Conservation (phyloP, 1,139 yeast species). For the Magnusiomyces paraingens region DNA sequence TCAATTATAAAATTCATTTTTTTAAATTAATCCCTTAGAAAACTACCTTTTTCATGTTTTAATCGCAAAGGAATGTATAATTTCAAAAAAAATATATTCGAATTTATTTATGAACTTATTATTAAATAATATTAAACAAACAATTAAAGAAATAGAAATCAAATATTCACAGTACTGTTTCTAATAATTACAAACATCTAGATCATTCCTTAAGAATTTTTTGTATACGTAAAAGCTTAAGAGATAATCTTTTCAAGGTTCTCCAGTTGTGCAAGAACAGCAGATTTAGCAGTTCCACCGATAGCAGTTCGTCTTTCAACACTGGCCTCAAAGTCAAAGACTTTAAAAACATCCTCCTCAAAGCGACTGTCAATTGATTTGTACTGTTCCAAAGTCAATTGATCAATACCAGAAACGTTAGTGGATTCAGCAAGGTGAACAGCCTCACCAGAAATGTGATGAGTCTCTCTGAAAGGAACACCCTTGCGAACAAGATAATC, state of each 20-base stretch:
- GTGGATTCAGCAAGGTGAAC: conserved; percentile 83
- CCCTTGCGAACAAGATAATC: conserved; percentile 96
- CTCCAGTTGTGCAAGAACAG: conserved; percentile 70
- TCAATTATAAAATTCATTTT: too few species aligned
- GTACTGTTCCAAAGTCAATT: conserved; percentile 70
- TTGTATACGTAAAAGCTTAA: conserved; percentile 2
- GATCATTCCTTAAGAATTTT: not conserved
- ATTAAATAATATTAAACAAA: too few species aligned
- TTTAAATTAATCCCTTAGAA: too few species aligned
- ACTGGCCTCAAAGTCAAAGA: conserved; percentile 84
- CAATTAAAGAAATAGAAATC: too few species aligned
- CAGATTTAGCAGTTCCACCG: conserved; percentile 93
- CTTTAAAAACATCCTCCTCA: conserved; percentile 68
- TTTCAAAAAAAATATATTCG: too few species aligned
- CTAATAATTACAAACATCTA: too few species aligned
- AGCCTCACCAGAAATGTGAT: conserved; percentile 96
- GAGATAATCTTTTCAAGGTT: conserved; percentile 24
- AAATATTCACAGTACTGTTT: too few species aligned
- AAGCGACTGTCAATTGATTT: conserved; percentile 74
- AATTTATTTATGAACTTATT: too few species aligned
- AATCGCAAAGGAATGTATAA: too few species aligned
- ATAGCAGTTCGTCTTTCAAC: conserved; percentile 95
- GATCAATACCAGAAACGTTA: conserved; percentile 68
- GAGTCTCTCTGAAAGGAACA: conserved; percentile 98
- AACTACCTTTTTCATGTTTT: too few species aligned